Percentiles rank a stretch among this genome's conserved stretches.
Conservation (phyloP, 192 early-diverging fungal species). For the Mycoemilia scoparia region DNA sequence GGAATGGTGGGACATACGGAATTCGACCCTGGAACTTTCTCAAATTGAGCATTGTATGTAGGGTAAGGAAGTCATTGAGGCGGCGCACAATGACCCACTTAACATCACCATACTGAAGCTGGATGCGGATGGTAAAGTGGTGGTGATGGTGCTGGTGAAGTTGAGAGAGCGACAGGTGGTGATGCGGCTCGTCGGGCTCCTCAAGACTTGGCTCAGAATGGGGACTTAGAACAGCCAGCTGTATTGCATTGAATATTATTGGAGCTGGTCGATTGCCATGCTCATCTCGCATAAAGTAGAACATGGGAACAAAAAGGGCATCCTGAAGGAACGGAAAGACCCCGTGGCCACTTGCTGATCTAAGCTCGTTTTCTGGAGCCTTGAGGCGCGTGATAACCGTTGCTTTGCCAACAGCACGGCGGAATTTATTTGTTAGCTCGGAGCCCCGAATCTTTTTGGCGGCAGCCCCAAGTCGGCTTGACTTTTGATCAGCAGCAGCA, state of each 20-base stretch:
- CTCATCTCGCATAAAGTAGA: conserved; percentile 30
- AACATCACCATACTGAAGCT: conserved; percentile 54
- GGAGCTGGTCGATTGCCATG: conserved; percentile 26
- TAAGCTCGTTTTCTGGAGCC: conserved; percentile 14
- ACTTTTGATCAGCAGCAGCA: too few species aligned
- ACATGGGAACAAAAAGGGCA: conserved; percentile 32
- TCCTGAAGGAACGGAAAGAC: conserved; percentile 31
- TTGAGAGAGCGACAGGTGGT: not conserved
- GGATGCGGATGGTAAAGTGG: conserved; percentile 47
- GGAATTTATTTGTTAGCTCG: conserved; percentile 16
- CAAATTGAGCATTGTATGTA: conserved; percentile 40
- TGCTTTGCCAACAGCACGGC: conserved; percentile 25
- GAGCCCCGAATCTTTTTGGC: conserved; percentile 13
- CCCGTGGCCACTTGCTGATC: conserved; percentile 12
- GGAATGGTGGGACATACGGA: conserved; percentile 19
- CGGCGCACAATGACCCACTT: conserved; percentile 56
- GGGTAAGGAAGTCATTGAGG: conserved; percentile 42
- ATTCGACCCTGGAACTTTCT: conserved; percentile 27
- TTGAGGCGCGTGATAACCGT: conserved; percentile 26
- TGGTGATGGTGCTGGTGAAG: too few species aligned
- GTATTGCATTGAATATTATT: conserved; percentile 31
- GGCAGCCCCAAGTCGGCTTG: too few species aligned
- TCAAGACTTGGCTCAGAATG: conserved; percentile 1
- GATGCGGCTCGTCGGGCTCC: conserved; percentile 6
- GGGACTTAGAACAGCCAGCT: conserved; percentile 12